Evolutionary conservation across 2,329 filamentous ascomycete species (phyloP), one percentile per base, ranked within the genome.

Genomic region (Coniella lustricola): DNA sequence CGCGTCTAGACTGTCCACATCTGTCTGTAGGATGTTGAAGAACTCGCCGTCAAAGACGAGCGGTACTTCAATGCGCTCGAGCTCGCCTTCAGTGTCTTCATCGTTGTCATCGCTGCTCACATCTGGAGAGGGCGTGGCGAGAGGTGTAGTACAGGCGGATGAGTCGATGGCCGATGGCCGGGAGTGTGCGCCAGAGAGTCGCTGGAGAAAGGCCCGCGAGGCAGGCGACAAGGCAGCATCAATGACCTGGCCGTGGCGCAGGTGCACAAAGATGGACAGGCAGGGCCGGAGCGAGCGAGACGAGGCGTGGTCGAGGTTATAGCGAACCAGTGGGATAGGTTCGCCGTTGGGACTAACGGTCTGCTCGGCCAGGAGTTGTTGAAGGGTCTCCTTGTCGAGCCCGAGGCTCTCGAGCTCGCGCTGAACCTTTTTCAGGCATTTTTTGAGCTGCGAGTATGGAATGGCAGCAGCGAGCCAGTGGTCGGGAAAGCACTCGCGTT

Each of bases 371-470:
- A 86, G 72, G 22, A 93, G 73, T 49, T 78, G 76, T 40, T 80
- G 75, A 48, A 94, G 69, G 2, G 84, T 89, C 9, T 83, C 75
- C 4, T 79, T 77, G 55, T 87, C 84, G 25, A 94, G 77, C 7
- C 88, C 88, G 13, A 91, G 69, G 31, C 76, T 74, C 35, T 74
- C 69, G 45, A 95, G 74, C 69, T 95, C 87, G 44, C 71, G 69
- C 55, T 84, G 79, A 43, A 94, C 83, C 61, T 83, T 84, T 62
- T 90, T 91, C 62, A 95, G 84, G 66, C 86, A 87, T 70, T 94
- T 95, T 67, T 95, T 95, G 49, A 95, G 77, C 64, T 89, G 80
- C 38, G 84, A 78, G 64, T 95, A 95, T 3, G 86, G 87, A 53
- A 95, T 87, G 42, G 89, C 88, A 22, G 81, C 82, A 38, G 84